A percentile compares a stretch with the other conserved stretches of the same genome.
Conservation (phyloP, 768 basidiomycete species). For the Suillus luteus region DNA sequence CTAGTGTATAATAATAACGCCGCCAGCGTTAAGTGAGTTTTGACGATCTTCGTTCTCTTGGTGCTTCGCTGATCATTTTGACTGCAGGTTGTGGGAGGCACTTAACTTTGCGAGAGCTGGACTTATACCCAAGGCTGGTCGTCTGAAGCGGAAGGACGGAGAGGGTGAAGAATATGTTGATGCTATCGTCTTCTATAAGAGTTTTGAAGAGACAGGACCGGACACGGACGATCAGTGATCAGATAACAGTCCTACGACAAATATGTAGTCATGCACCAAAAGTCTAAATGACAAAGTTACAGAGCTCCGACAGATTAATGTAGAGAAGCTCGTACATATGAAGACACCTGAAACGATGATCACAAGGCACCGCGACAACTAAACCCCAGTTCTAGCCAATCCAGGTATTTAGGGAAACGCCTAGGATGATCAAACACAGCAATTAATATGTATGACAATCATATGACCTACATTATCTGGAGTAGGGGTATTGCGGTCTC, state of each 20-base stretch:
- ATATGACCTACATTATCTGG: not conserved
- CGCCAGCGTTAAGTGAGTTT: conserved; percentile 66
- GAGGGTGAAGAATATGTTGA: conserved; percentile 86
- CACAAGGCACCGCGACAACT: not conserved
- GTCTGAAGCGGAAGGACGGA: conserved; percentile 66
- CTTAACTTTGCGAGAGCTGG: conserved; percentile 82
- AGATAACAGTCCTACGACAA: not conserved
- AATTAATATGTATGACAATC: not conserved
- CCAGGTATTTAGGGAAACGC: not conserved
- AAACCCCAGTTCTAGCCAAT: not conserved
- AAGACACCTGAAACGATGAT: not conserved
- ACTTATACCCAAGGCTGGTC: conserved; percentile 73
- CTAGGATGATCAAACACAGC: too few species aligned
- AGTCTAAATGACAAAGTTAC: not conserved
- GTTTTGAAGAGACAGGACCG: conserved; percentile 48
- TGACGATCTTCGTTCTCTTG: not conserved
- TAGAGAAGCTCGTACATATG: not conserved
- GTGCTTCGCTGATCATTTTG: conserved; percentile 11
- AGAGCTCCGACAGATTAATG: not conserved
- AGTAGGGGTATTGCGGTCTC: not conserved
- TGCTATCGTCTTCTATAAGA: conserved; percentile 83
- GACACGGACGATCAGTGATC: conserved; percentile 1
- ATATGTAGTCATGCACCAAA: not conserved
- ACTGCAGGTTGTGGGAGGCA: conserved; percentile 74
- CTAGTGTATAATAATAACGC: conserved; percentile 85